These are phyloP conservation scores for Fusarium stilboides DNA, from an alignment of 2,329 filamentous ascomycete species.

Conservation along the genomic window DNA sequence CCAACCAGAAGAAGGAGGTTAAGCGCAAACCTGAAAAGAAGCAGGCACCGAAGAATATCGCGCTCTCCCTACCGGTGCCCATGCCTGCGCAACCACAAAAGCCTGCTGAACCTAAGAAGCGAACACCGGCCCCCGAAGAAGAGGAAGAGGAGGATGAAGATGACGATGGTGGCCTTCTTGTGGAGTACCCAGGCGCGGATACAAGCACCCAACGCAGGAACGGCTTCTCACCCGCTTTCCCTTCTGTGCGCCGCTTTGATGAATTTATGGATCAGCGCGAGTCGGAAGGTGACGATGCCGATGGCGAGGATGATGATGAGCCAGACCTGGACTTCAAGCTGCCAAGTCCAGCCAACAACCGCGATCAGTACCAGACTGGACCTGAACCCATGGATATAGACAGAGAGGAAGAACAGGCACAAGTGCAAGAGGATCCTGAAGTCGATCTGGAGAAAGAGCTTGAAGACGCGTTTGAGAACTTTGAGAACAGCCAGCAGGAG, in stretches of 20 bases:
- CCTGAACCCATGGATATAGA: slow-evolving; percentile 52
- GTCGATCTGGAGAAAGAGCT: slow-evolving; percentile 66
- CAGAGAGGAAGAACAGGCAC: slow-evolving; percentile 47
- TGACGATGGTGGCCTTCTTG: slow-evolving; percentile 69
- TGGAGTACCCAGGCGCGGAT: slow-evolving; percentile 72
- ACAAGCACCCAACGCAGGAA: slow-evolving; percentile 53
- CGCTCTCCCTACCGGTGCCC: slow-evolving; percentile 56
- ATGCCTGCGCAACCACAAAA: slow-evolving; percentile 42
- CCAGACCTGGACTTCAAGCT: slow-evolving; percentile 67
- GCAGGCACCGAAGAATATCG: slow-evolving; percentile 54
- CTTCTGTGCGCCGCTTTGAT: slow-evolving; percentile 65
- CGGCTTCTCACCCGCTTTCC: slow-evolving; percentile 67
- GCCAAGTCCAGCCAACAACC: slow-evolving; percentile 66
- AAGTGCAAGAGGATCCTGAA: slow-evolving; percentile 51
- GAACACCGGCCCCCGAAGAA: slow-evolving; percentile 58
- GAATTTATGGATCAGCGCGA: slow-evolving; percentile 66
- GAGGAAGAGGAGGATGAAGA: slow-evolving; percentile 70
- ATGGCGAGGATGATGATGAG: slow-evolving; percentile 64
- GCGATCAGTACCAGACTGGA: slow-evolving; percentile 47
- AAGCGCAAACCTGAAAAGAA: slow-evolving; percentile 56
- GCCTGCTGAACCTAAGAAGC: slow-evolving; percentile 49
- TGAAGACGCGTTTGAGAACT: slow-evolving; percentile 65
- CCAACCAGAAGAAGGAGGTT: slow-evolving; percentile 50
- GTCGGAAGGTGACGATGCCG: slow-evolving; percentile 63
- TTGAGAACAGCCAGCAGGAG: slow-evolving; percentile 68